These are phyloP conservation scores for Mucor irregularis DNA, from an alignment of 371 early-diverging fungal genomes.

Conservation along the genomic window DNA sequence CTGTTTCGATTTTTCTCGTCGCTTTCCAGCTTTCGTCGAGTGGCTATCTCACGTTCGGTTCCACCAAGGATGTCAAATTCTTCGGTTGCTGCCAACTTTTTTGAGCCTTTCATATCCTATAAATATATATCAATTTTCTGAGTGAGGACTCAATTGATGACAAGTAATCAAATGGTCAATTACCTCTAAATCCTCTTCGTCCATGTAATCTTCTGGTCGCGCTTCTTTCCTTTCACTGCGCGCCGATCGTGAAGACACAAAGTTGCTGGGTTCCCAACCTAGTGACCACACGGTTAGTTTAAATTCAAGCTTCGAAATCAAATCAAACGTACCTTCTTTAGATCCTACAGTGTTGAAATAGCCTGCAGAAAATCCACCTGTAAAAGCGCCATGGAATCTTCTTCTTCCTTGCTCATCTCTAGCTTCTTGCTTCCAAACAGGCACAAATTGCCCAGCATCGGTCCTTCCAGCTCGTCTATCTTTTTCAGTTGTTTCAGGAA, in stretches of 20 bases:
- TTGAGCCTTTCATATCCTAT: conserved; percentile 51
- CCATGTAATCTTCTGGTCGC: conserved; percentile 88
- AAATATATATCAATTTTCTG: background rate
- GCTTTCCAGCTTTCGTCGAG: conserved; percentile 50
- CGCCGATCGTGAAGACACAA: conserved; percentile 62
- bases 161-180: background rate
- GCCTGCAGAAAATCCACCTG: conserved; percentile 93
- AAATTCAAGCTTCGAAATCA: background rate
- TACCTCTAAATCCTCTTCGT: conserved; percentile 85
- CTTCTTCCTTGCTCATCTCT: conserved; percentile 84
- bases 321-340: conserved; percentile 75
- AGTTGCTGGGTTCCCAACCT: conserved; percentile 82
- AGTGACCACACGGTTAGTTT: background rate
- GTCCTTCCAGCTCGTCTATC: conserved; percentile 39
- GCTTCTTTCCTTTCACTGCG: conserved; percentile 45
- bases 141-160: background rate
- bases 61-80: conserved; percentile 72
- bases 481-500: conserved; percentile 50
- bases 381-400: conserved; percentile 94
- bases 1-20: conserved; percentile 37
- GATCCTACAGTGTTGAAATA: conserved; percentile 95
- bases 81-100: conserved; percentile 61
- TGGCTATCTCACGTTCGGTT: conserved; percentile 60
- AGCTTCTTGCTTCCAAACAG: conserved; percentile 60
- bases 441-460: conserved; percentile 53